Base-by-base conservation (phyloP, 257 asterid species). In the Haberlea rhodopensis region DNA sequence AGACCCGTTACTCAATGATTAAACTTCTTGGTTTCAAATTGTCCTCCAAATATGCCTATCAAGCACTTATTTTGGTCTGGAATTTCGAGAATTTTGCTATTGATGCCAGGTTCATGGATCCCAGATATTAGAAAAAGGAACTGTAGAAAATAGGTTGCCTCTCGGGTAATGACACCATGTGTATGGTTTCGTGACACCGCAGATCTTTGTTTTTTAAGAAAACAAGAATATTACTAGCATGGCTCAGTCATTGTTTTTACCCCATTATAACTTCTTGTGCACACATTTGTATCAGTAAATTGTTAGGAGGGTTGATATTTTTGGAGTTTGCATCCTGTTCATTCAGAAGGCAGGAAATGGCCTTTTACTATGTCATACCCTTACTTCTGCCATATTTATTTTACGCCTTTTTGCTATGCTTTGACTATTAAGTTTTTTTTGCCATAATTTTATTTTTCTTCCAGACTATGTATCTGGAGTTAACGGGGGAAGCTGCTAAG, bases 391-490 rank as follows among this genome's bases (percentile, higher is more conserved):
- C 21, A 3, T 10, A 32, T 31, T 43, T 1, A 3, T 7, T 31
- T 29, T 28, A 7, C 6, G 5, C 0, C 18, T 37, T 5, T 37
- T 37, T 13, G 45, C 1, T 26, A 21, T 63, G 51, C 22, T 53
- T 18, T 40, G 57, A 28, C 22, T 9, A 22, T 29, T 22, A 57
- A 55, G 23, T 3, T 67, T 4, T 45, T 23, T 20, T 45, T 28
- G 6, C 21, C 8, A 32, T 43, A 10, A 24, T 26, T 61, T 57
- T 26, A 5, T 63, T 54, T 34, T 63, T 43, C 22, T 24, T 48
- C 23, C 71, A 90, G 96, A 90, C 86, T 23, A 69, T 80, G 76
- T 60, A 78, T 60, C 74, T 71, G 62, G 95, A 82, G 13, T 73
- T 82, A 62, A 76, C 70, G 37, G 57, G 53, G 60, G 82, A 80